Conservation (phyloP, 1,139 yeast species). For the Debaryomycetaceae sp. region DNA sequence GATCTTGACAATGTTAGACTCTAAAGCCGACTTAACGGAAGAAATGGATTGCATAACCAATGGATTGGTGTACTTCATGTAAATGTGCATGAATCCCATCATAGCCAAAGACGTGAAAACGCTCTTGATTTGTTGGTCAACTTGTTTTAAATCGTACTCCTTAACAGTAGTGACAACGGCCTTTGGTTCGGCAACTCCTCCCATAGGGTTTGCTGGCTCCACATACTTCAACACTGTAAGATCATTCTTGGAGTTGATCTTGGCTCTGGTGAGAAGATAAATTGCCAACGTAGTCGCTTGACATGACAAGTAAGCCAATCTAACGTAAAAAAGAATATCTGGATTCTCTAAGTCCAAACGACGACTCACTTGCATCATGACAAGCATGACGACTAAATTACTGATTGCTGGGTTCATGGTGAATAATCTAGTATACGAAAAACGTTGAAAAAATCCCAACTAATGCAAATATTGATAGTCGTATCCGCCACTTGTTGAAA, state of each 20-base stretch:
- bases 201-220: constrained; percentile 78
- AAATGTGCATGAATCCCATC: constrained; percentile 98
- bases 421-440: constrained; percentile 1
- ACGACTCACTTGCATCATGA: constrained; percentile 96
- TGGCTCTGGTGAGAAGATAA: constrained; percentile 60
- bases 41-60: constrained; percentile 91
- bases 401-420: constrained; percentile 82
- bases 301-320: constrained; percentile 68
- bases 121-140: constrained; percentile 74
- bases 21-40: constrained; percentile 86
- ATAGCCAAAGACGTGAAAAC: constrained; percentile 88
- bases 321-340: constrained; percentile 66
- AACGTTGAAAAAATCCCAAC: neutral
- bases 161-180: constrained; percentile 87
- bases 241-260: constrained; percentile 76
- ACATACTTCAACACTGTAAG: constrained; percentile 89
- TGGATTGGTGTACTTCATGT: constrained; percentile 98
- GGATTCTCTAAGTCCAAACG: constrained; percentile 89
- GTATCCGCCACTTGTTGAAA: neutral
- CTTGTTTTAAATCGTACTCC: constrained; percentile 90
- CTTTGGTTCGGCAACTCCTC: constrained; percentile 69
- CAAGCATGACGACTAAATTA: constrained; percentile 87
- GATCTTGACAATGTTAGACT: constrained; percentile 87
- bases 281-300: constrained; percentile 63
- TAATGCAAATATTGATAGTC: neutral